Conservation (phyloP, 352 stramenopile genomes). For the Detonula confervacea region DNA sequence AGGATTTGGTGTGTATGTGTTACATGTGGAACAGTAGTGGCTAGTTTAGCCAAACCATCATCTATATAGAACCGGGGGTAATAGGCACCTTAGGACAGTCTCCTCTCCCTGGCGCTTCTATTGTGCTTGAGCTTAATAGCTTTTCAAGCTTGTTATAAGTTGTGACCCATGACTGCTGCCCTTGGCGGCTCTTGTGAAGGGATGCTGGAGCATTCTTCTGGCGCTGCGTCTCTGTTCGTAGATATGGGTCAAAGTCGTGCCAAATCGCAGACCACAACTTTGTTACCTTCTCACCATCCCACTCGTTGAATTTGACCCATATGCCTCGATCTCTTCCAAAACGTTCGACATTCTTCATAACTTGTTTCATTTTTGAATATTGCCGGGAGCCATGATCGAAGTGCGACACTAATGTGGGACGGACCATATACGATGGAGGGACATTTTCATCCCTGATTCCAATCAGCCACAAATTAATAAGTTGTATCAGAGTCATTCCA, state of each 20-base stretch:
- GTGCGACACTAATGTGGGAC: background rate
- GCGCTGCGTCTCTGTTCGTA: background rate
- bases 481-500: conserved; percentile 9
- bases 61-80: too few relatives aligned
- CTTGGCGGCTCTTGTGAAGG: too few relatives aligned
- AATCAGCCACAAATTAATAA: conserved; percentile 24
- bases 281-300: background rate
- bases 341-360: conserved; percentile 15
- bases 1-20: too few relatives aligned
- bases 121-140: too few relatives aligned
- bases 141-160: too few relatives aligned
- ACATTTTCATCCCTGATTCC: conserved; percentile 11
- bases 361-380: conserved; percentile 20
- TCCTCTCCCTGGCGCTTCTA: too few relatives aligned
- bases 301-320: background rate
- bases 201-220: too few relatives aligned
- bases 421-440: background rate
- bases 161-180: too few relatives aligned
- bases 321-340: conserved; percentile 5
- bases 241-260: conserved; percentile 20
- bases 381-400: background rate
- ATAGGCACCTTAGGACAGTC: too few relatives aligned
- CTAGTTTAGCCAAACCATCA: too few relatives aligned
- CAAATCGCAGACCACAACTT: conserved; percentile 17
- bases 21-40: too few relatives aligned